Percentiles rank a stretch among this genome's conserved stretches.
Conservation (phyloP, 176 grass and related monocot genomes). For the Areca catechu region DNA sequence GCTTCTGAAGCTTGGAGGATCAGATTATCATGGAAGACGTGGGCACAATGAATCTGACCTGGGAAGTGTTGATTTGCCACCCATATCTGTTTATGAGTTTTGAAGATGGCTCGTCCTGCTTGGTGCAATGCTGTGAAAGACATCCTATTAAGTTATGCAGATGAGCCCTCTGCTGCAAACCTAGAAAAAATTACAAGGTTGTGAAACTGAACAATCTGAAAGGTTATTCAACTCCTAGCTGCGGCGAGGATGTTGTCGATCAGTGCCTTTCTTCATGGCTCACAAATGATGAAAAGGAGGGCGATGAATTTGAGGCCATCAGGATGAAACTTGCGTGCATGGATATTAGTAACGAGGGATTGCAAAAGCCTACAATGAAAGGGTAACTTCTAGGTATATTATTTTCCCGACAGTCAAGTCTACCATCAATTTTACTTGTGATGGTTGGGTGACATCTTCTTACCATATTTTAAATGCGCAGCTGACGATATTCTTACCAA, state of each 20-base stretch:
- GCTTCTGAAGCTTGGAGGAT: slow-evolving; percentile 87
- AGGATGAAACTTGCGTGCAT: slow-evolving; percentile 40
- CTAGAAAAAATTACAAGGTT: slow-evolving; percentile 58
- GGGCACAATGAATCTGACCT: slow-evolving; percentile 71
- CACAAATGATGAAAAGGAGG: slow-evolving; percentile 44
- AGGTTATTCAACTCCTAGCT: slow-evolving; percentile 12
- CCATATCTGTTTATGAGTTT: slow-evolving; percentile 51
- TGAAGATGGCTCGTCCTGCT: slow-evolving; percentile 62
- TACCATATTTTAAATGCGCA: too few species aligned
- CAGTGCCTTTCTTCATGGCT: slow-evolving; percentile 68
- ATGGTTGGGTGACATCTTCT: too few species aligned
- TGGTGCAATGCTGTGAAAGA: slow-evolving; percentile 80
- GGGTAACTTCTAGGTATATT: too few species aligned
- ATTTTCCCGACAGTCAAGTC: too few species aligned
- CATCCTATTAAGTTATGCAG: slow-evolving; percentile 50
- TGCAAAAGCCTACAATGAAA: background rate
- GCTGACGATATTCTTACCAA: too few species aligned
- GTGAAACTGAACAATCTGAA: slow-evolving; percentile 23
- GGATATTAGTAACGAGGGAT: slow-evolving; percentile 6
- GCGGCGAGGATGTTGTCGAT: slow-evolving; percentile 43
- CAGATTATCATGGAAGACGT: slow-evolving; percentile 91
- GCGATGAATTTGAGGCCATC: slow-evolving; percentile 51
- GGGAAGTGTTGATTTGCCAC: slow-evolving; percentile 60
- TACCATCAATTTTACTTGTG: too few species aligned
- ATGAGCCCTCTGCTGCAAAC: slow-evolving; percentile 52